Base-by-base conservation (phyloP, 2,329 filamentous ascomycete genomes). In the Trichoderma hamatum region DNA sequence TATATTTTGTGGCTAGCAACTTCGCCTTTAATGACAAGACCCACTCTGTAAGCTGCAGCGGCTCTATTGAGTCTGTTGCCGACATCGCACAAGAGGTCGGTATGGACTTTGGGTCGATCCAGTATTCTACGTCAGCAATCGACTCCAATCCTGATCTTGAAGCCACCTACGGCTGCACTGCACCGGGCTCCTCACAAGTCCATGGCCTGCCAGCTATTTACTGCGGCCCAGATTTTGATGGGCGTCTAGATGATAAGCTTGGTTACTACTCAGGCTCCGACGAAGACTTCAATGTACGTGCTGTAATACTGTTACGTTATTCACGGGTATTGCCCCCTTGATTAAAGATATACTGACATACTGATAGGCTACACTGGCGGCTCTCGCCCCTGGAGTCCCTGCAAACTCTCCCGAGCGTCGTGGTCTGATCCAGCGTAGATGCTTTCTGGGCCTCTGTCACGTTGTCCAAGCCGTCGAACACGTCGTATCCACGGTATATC, bases 1-100 rank as follows among this genome's bases (percentile, higher is more conserved):
- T 64, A 24, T 64, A 64, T 34, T 64, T 64, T 43, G 61, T 64
- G 6, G 61, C 61, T 10, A 64, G 49, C 30, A 21, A 52, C 4
- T 39, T 64, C 16, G 28, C 32, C 5, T 64, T 64, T 39, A 26
- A 39, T 9, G 61, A 64, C 1, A 28, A 28, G 16, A 39, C 49
- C 24, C 49, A 55, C 49, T 64, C 61, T 21, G 61, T 64, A 7
- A 64, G 49, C 49, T 64, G 61, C 24, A 39, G 32, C 13, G 61
- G 61, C 1, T 54, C 61, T 6, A 43, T 39, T 5, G 51, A 64
- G 16, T 21, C 61, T 11, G 61, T 55, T 14, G 9, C 61, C 14
- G 61, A 64, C 26, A 64, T 64, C 39, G 49, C 61, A 2, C 61
- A 64, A 5, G 61, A 28, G 2, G 61, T 55, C 14, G 61, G 61